Conservation (phyloP, 1,139 yeast genomes). For the Taphrina sp. region DNA sequence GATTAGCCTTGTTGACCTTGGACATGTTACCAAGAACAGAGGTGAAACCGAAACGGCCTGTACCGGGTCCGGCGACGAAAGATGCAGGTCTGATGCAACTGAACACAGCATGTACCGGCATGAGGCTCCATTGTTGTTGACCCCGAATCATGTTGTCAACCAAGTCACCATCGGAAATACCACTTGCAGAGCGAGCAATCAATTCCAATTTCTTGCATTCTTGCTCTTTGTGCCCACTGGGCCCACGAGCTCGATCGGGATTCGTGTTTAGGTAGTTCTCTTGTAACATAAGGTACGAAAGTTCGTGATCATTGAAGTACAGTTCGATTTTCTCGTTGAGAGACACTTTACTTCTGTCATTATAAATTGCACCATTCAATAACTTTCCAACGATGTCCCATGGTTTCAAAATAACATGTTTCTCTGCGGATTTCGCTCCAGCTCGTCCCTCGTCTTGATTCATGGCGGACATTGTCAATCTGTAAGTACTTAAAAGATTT, state of each 20-base stretch:
- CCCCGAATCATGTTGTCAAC: conserved; percentile 81
- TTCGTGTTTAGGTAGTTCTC: conserved; percentile 77
- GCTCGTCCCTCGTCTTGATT: conserved; percentile 52
- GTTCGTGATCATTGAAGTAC: conserved; percentile 91
- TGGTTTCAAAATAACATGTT: conserved; percentile 85
- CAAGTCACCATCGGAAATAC: conserved; percentile 76
- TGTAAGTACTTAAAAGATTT: conserved; percentile 78
- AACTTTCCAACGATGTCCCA: conserved; percentile 82
- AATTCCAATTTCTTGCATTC: conserved; percentile 55
- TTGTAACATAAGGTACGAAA: conserved; percentile 93
- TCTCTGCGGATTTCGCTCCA: conserved; percentile 69
- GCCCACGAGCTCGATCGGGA: conserved; percentile 40
- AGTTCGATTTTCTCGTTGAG: conserved; percentile 82
- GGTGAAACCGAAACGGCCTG: conserved; percentile 58
- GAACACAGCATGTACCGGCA: conserved; percentile 88
- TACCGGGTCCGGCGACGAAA: conserved; percentile 65
- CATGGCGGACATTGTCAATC: conserved; percentile 65
- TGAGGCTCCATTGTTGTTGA: conserved; percentile 92
- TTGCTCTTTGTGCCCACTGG: conserved; percentile 27
- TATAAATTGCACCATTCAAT: conserved; percentile 62
- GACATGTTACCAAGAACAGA: conserved; percentile 91
- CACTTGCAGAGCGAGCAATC: conserved; percentile 78
- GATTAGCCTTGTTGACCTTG: conserved; percentile 69
- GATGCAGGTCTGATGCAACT: conserved; percentile 82
- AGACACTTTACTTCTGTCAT: conserved; percentile 53